Evolutionary conservation across 805 yeast species (phyloP), one percentile per base, ranked within the genome.

Genomic region (Priceomyces castillae): DNA sequence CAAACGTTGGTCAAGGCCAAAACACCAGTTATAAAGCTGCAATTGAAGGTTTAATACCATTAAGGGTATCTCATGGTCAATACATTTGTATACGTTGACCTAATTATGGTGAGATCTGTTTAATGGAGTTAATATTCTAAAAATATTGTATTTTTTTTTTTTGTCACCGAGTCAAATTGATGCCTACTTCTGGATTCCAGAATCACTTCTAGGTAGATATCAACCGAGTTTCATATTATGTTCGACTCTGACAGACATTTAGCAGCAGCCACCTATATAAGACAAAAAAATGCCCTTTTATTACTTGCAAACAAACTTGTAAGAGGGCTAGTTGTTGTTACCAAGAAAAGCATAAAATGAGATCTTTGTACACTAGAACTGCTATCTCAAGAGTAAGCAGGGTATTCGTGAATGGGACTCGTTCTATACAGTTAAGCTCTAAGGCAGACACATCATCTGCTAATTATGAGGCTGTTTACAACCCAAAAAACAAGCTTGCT

Each of bases 401-500:
- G 15, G 31, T 28, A 11, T n/a, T 28, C 7, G 5, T 28, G 31
- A n/a, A n/a, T 11, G 15, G 31, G 15, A 12, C 31, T 28, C 31
- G 15, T 11, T 4, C 15, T 28, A 28, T 5, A n/a, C 15, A n/a
- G 10, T 34, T 48, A 54, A 28, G 48, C 14, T 44, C 64, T 2
- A 65, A 62, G 35, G 80, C 83, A 18, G 75, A 80, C 51, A 73
- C 84, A 9, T 77, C 84, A 12, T 74, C 83, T n/a, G 63, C 64
- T 2, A 68, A 74, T 49, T 84, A 80, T 55, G 58, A 59, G 2
- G 51, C 63, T 25, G 65, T 82, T 6, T 80, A 74, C 52, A 65
- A 71, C 45, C 76, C 81, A 7, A 58, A 69, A 18, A 37, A 45
- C 9, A 45, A 51, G 23, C 54, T 65, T 30, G 55, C 51, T 14